A percentile compares a stretch with the other conserved stretches of the same genome.
Conservation (phyloP, 441 rosid species). For the Gossypium aridum region DNA sequence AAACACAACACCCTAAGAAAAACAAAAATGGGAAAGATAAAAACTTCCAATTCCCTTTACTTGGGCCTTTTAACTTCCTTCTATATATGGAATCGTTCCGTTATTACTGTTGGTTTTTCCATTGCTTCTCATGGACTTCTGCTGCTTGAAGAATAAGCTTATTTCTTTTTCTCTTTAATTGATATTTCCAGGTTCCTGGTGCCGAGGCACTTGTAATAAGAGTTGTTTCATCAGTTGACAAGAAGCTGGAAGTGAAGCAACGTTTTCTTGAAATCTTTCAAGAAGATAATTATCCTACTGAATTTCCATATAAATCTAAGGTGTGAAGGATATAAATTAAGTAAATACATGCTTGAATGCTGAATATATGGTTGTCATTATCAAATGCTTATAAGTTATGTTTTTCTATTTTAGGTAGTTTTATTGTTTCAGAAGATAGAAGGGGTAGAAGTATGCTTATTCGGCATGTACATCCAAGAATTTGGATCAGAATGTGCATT, state of each 20-base stretch:
- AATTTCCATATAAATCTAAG: constrained; percentile 96
- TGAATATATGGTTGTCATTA: background rate
- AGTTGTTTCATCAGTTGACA: constrained; percentile 99
- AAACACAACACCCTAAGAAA: no score
- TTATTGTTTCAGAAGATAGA: constrained; percentile 98
- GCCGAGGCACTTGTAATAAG: constrained; percentile 94
- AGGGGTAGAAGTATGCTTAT: constrained; percentile 98
- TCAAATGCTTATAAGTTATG: constrained; percentile 4
- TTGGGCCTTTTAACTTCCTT: background rate
- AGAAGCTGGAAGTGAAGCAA: constrained; percentile 93
- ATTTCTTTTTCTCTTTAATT: constrained; percentile 8
- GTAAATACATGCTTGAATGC: background rate
- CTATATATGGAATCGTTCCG: background rate
- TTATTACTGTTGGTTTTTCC: background rate
- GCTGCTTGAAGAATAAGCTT: background rate
- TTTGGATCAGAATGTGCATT: constrained; percentile 85
- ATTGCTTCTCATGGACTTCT: background rate
- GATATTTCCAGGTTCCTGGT: constrained; percentile 78
- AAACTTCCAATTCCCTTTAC: background rate
- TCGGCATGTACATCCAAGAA: constrained; percentile 99
- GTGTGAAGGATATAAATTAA: no score
- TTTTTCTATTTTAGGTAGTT: constrained; percentile 62
- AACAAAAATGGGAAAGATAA: background rate
- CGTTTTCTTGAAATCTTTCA: constrained; percentile 93
- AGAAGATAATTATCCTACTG: constrained; percentile 92